phyloP scores from a whole-genome alignment of 2,329 filamentous ascomycete genomes.

The Trichophyton schoenleinii region DNA sequence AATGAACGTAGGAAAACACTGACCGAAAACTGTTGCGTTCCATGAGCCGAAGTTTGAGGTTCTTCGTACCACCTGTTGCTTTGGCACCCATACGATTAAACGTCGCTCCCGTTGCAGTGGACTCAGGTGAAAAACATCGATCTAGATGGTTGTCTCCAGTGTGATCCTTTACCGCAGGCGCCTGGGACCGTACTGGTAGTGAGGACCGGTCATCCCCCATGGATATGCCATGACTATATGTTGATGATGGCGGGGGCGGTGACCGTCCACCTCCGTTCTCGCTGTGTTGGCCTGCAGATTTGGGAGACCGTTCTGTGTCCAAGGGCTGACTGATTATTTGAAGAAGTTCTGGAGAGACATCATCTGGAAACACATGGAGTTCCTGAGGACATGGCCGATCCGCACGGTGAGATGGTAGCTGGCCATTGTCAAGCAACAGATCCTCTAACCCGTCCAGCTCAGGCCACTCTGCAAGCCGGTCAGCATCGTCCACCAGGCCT shows the following conservation, averaged over 20 bases:
- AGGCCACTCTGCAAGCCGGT: slow-evolving; percentile 11
- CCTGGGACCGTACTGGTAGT: not conserved
- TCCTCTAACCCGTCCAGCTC: slow-evolving; percentile 7
- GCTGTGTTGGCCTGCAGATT: not conserved
- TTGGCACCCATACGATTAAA: not conserved
- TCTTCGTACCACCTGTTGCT: slow-evolving; percentile 2
- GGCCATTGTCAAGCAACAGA: slow-evolving; percentile 1
- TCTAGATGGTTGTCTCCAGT: not conserved
- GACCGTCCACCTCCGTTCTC: not conserved
- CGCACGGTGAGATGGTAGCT: slow-evolving; percentile 8
- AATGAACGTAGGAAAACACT: slow-evolving; percentile 1
- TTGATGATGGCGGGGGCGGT: not conserved
- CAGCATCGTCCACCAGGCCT: slow-evolving; percentile 4
- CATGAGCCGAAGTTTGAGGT: not conserved
- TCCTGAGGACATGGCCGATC: slow-evolving; percentile 10
- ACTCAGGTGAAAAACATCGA: not conserved
- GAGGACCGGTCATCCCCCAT: not conserved
- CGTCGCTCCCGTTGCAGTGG: not conserved
- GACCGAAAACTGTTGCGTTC: slow-evolving; percentile 5
- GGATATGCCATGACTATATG: not conserved
- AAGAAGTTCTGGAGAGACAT: slow-evolving; percentile 7
- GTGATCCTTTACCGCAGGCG: not conserved
- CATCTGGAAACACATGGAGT: slow-evolving; percentile 9
- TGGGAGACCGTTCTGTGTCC: slow-evolving; percentile 6
- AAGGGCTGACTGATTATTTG: slow-evolving; percentile 11